Percentiles rank a stretch among this genome's conserved stretches.
Evolutionary conservation across 2,329 filamentous ascomycete species (phyloP).

Genomic region (Fusarium drepaniforme): DNA sequence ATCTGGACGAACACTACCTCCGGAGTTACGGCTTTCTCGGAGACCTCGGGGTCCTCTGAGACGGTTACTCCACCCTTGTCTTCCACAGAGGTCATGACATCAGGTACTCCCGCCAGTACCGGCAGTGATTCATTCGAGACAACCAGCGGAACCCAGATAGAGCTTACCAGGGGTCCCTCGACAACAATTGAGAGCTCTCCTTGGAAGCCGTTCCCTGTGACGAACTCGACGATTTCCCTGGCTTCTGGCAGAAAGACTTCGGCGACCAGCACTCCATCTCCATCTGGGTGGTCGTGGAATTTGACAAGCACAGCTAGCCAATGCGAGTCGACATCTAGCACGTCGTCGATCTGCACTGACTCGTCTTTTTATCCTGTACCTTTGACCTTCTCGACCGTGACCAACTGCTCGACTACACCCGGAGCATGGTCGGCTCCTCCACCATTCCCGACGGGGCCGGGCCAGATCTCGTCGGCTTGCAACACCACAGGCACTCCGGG

Average conservation of each 20-base stretch:
- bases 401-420: constrained; percentile 23
- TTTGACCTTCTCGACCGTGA: constrained; percentile 11
- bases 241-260: constrained; percentile 17
- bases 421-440: constrained; percentile 17
- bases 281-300: constrained; percentile 7
- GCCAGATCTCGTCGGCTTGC: constrained; percentile 33
- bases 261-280: background rate
- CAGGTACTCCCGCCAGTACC: constrained; percentile 1
- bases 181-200: constrained; percentile 13
- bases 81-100: background rate
- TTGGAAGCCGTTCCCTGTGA: constrained; percentile 15
- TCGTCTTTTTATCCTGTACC: constrained; percentile 3
- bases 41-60: constrained; percentile 13
- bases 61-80: constrained; percentile 5
- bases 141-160: background rate
- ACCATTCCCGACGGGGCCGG: constrained; percentile 12
- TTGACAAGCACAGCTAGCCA: constrained; percentile 20
- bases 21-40: constrained; percentile 11
- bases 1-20: constrained; percentile 36
- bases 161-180: constrained; percentile 19
- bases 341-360: constrained; percentile 32
- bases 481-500: constrained; percentile 38
- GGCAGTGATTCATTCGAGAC: constrained; percentile 7
- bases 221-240: constrained; percentile 32
- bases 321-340: constrained; percentile 24